These are phyloP conservation scores for Chrysopogon serrulatus DNA, from an alignment of 176 grass and related monocot species.

Conservation along the genomic window DNA sequence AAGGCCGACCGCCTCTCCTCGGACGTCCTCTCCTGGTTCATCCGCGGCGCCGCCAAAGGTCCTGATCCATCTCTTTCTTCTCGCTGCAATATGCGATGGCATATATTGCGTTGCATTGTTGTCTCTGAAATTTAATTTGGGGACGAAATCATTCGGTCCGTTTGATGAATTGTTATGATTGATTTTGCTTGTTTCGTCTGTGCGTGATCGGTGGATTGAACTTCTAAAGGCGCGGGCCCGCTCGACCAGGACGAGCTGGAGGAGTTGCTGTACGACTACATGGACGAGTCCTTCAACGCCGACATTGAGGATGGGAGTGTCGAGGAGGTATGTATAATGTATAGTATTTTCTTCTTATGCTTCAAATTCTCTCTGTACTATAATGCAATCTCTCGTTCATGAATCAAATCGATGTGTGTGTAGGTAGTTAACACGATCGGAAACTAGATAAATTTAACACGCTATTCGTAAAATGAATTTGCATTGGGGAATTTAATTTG, in stretches of 20 bases:
- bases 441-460: not conserved
- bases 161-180: not conserved
- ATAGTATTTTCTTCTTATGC: not conserved
- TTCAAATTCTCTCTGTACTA: not conserved
- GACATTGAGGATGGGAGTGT: too few relatives aligned
- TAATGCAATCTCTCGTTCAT: not conserved
- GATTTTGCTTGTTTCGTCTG: not conserved
- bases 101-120: not conserved
- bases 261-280: too few relatives aligned
- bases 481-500: not conserved
- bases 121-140: not conserved
- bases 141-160: too few relatives aligned
- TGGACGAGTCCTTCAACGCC: too few relatives aligned
- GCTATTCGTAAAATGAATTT: not conserved
- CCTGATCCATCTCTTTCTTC: too few relatives aligned
- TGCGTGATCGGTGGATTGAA: not conserved
- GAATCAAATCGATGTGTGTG: not conserved
- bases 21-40: not conserved
- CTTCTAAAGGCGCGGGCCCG: too few relatives aligned
- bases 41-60: not conserved
- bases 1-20: not conserved
- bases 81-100: too few relatives aligned
- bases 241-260: too few relatives aligned
- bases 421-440: too few relatives aligned
- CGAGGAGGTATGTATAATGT: not conserved